Conservation (phyloP, 2,329 filamentous ascomycete species). For the Exophiala phaeomuriformis region DNA sequence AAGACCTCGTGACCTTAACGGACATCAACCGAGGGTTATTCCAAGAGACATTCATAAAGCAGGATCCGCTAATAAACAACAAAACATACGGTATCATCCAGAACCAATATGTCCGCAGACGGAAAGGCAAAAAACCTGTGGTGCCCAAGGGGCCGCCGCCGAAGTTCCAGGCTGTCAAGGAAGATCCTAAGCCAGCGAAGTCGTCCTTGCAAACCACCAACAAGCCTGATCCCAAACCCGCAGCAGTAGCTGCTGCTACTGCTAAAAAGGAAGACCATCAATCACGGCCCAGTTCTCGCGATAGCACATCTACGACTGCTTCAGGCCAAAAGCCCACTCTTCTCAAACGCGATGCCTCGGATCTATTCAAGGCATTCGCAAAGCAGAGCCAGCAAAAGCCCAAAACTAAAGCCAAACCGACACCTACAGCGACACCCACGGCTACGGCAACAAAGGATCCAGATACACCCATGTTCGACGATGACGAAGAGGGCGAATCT, state of each 20-base stretch:
- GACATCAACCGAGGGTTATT: constrained; percentile 60
- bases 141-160: constrained; percentile 13
- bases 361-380: constrained; percentile 27
- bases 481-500: constrained; percentile 49
- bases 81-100: constrained; percentile 65
- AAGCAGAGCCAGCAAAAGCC: constrained; percentile 21
- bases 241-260: not conserved
- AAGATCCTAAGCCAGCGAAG: constrained; percentile 17
- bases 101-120: constrained; percentile 59
- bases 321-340: constrained; percentile 34
- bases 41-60: constrained; percentile 44
- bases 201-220: not conserved
- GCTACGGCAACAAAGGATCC: constrained; percentile 4
- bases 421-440: constrained; percentile 9
- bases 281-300: constrained; percentile 28
- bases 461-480: constrained; percentile 19
- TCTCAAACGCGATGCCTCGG: constrained; percentile 29
- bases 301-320: constrained; percentile 32
- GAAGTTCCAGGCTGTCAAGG: constrained; percentile 29
- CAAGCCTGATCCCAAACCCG: constrained; percentile 4
- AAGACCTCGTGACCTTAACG: constrained; percentile 64
- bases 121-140: constrained; percentile 39
- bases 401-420: constrained; percentile 16
- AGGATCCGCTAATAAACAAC: constrained; percentile 54
- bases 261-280: constrained; percentile 14